Base-by-base conservation (phyloP, 2,329 filamentous ascomycete species). In the Myriosclerotinia scirpicola region DNA sequence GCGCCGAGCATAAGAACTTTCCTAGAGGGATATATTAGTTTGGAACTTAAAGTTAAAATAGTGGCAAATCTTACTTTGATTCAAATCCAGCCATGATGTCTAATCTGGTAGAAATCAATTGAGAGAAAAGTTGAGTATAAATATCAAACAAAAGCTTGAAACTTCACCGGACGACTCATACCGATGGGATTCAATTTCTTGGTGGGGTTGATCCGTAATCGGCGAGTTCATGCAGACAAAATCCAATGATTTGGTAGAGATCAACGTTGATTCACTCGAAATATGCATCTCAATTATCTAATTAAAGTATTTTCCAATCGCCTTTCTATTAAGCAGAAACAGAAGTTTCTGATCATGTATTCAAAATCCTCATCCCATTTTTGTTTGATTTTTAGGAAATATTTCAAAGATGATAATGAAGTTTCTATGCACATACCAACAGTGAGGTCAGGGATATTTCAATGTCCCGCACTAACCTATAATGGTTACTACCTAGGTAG, bases 1-100 rank as follows among this genome's bases (percentile, higher is more conserved):
- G 81, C 79, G 66, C 82, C 82, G 53, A 84, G 80, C 71, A 84
- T 79, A 60, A 84, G 78, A 65, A 83, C 82, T 71, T 73, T 75
- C 42, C 63, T 65, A 60, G 34, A 17, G 44, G 34, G 26, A 1
- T 8, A 22, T 36, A 20, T 60, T 38, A 60, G 48, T 42, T 12
- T 22, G 17, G 2, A 15, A 30, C 3, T 34, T 20, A 20, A 6
- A 17, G 2, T 5, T 42, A n/a, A 14, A 1, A 42, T 42, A 2
- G 5, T 20, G 7, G 15, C 8, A 40, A 42, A 34, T 22, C 40
- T 48, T 38, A 65, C 54, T 58, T 65, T 58, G 53, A 20, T 17
- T 26, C 30, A 50, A 61, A 61, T 65, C 34, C 54, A 59, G 54
- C 54, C 63, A 65, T 54, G 38, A 64, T 44, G 40, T 64, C 30